Conservation (phyloP, 208 protist species). For the Acanthamoeba healyi region DNA sequence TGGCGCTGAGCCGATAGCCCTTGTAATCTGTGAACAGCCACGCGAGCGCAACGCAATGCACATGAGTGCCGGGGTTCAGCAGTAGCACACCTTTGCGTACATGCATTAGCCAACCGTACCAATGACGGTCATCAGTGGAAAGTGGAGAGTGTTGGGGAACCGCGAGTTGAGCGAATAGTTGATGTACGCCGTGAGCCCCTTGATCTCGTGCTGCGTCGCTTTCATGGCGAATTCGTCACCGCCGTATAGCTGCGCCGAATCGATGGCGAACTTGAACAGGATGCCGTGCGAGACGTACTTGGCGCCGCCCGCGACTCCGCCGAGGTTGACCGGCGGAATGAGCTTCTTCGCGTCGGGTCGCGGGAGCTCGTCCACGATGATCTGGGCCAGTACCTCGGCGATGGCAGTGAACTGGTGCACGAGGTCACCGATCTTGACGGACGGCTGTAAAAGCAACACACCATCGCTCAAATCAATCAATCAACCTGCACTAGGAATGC, state of each 20-base stretch:
- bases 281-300: constrained; percentile 71
- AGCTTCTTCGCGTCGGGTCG: constrained; percentile 20
- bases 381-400: constrained; percentile 24
- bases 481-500: too few relatives aligned
- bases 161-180: constrained; percentile 61
- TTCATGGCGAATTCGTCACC: constrained; percentile 71
- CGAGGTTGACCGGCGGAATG: constrained; percentile 40
- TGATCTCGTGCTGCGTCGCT: constrained; percentile 64
- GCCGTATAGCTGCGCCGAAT: not conserved
- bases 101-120: not conserved
- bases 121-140: constrained; percentile 55
- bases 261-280: constrained; percentile 62
- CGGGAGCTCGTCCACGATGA: constrained; percentile 56
- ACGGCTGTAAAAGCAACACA: not conserved
- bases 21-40: constrained; percentile 33
- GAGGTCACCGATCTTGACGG: not conserved
- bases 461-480: not conserved
- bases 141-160: not conserved
- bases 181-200: constrained; percentile 66
- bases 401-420: constrained; percentile 59
- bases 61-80: not conserved
- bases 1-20: constrained; percentile 37
- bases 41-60: not conserved
- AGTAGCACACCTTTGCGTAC: not conserved
- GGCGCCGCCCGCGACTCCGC: constrained; percentile 44